These are phyloP conservation scores for Thalassiosira profunda DNA, from an alignment of 108 stramenopile species.

Conservation along the genomic window DNA sequence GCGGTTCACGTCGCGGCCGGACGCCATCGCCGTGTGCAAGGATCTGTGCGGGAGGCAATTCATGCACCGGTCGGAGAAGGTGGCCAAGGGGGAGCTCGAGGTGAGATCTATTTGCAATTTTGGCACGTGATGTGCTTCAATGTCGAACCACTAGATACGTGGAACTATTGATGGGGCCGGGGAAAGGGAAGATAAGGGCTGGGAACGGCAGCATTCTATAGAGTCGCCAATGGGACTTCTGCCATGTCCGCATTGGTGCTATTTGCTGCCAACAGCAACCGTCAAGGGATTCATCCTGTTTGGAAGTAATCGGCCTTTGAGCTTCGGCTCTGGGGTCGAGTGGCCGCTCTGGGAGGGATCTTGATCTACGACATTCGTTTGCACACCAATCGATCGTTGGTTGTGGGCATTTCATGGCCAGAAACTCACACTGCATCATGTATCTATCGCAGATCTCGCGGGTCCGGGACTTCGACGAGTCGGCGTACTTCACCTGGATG, in stretches of 20 bases:
- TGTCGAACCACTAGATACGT: too few relatives aligned
- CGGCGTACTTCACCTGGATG: slow-evolving; percentile 97
- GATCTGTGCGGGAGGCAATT: slow-evolving; percentile 85
- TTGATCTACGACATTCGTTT: slow-evolving; percentile 51
- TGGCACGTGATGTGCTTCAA: too few relatives aligned
- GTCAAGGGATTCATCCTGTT: slow-evolving; percentile 52
- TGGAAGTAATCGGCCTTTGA: slow-evolving; percentile 36
- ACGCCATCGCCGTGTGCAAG: slow-evolving; percentile 88
- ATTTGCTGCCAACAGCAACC: slow-evolving; percentile 50
- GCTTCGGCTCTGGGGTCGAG: slow-evolving; percentile 25
- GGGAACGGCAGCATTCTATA: slow-evolving; percentile 50
- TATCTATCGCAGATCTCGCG: slow-evolving; percentile 61
- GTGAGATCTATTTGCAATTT: slow-evolving; percentile 37
- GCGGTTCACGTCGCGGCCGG: slow-evolving; percentile 80
- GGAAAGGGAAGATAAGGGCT: too few relatives aligned
- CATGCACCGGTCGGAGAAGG: slow-evolving; percentile 95
- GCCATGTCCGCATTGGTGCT: slow-evolving; percentile 51
- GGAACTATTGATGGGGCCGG: too few relatives aligned
- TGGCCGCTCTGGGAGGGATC: slow-evolving; percentile 43
- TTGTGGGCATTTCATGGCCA: neutral
- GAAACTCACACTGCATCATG: neutral
- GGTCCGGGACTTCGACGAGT: slow-evolving; percentile 90
- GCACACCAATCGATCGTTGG: neutral
- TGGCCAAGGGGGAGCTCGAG: slow-evolving; percentile 90
- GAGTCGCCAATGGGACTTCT: slow-evolving; percentile 52